These are phyloP conservation scores for Mrakia frigida DNA, from an alignment of 768 basidiomycete genomes.

Conservation along the genomic window DNA sequence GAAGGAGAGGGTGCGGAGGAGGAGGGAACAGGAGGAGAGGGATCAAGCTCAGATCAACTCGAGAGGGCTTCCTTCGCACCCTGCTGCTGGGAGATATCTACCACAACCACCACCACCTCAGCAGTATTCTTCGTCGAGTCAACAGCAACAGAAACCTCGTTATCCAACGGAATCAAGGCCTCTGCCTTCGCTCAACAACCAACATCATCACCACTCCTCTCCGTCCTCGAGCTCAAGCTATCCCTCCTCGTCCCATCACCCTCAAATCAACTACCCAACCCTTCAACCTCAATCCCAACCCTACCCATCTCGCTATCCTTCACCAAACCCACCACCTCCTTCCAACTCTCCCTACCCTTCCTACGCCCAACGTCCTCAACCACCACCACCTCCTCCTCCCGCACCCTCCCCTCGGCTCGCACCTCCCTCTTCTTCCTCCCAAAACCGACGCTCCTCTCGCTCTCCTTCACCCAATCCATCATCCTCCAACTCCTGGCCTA, in stretches of 20 bases:
- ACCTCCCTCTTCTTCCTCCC: background rate
- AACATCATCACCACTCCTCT: background rate
- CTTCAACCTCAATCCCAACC: background rate
- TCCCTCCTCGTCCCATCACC: background rate
- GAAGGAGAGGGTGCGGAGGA: background rate
- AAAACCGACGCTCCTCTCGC: background rate
- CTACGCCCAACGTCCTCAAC: background rate
- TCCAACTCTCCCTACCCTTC: background rate
- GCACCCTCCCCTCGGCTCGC: background rate
- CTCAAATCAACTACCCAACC: background rate
- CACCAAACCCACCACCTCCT: background rate
- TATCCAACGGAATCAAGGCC: too few relatives aligned
- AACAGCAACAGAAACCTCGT: background rate
- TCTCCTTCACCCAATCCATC: background rate
- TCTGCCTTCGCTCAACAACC: background rate
- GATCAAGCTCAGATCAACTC: background rate
- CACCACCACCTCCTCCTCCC: background rate
- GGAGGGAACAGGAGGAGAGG: background rate
- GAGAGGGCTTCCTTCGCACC: background rate
- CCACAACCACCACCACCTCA: background rate
- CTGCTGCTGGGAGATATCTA: background rate
- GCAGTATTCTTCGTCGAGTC: background rate
- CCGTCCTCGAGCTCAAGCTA: background rate
- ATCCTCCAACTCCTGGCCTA: slow-evolving; percentile 1
- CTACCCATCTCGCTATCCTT: background rate